A percentile compares a stretch with the other conserved stretches of the same genome.
Conservation (phyloP, 352 stramenopile species). For the Thraustotheca clavata region DNA sequence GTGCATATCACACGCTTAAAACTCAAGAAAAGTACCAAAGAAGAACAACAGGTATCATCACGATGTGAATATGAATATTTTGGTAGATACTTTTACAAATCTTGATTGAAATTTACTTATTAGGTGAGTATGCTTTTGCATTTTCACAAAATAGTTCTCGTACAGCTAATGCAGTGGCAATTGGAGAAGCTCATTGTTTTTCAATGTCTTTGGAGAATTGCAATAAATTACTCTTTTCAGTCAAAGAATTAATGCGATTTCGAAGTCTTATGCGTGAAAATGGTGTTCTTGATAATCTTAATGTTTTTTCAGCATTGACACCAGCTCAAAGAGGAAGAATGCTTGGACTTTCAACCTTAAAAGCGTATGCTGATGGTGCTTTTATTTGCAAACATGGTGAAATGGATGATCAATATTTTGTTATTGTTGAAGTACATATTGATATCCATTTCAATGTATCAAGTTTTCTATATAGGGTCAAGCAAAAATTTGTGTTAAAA, state of each 20-base stretch:
- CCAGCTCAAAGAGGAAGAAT: conserved; percentile 33
- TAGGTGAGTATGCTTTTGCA: conserved; percentile 31
- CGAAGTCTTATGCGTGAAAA: conserved; percentile 44
- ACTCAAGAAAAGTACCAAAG: not conserved
- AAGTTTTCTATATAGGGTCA: not conserved
- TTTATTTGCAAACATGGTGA: conserved; percentile 50
- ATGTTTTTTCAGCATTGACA: conserved; percentile 49
- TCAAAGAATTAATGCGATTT: conserved; percentile 53
- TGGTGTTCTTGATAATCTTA: conserved; percentile 47
- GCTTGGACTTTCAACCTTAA: conserved; percentile 41
- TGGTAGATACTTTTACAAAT: conserved; percentile 22
- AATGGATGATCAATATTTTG: conserved; percentile 53
- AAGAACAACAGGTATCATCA: conserved; percentile 37
- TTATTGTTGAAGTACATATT: conserved; percentile 51
- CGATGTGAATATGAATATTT: conserved; percentile 57
- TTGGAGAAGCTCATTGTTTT: conserved; percentile 41
- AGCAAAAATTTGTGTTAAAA: conserved; percentile 9
- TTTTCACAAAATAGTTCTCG: conserved; percentile 29
- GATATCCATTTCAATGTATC: conserved; percentile 22
- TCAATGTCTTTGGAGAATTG: conserved; percentile 35
- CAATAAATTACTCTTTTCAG: conserved; percentile 31
- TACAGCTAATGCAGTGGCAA: conserved; percentile 47
- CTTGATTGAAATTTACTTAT: too few species aligned
- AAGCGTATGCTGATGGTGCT: conserved; percentile 35
- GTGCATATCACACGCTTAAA: conserved; percentile 51